Evolutionary conservation across 148 eudicot genomes (phyloP).

Genomic region (Diospyros kaki): DNA sequence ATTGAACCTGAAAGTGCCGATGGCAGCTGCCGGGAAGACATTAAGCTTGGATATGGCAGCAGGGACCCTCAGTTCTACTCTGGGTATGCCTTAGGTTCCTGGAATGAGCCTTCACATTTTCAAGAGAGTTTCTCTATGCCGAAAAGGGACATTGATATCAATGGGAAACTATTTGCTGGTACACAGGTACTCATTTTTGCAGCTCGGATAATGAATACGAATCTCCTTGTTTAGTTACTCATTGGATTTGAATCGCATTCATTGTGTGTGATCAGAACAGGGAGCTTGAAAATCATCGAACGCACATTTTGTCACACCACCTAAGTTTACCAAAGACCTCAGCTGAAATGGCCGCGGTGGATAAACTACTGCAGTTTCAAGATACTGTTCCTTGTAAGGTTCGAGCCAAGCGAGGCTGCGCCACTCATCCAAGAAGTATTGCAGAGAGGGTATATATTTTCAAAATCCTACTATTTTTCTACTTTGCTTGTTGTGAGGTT

Average conservation of each 20-base stretch:
- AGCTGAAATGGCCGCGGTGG: conserved; percentile 59
- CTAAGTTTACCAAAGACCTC: conserved; percentile 76
- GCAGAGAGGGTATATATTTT: conserved; percentile 74
- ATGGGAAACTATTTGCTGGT: conserved; percentile 19
- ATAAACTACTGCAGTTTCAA: conserved; percentile 66
- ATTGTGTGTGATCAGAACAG: conserved; percentile 32
- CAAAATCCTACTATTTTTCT: background rate
- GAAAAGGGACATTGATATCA: conserved; percentile 31
- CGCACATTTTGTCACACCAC: conserved; percentile 58
- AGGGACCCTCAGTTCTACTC: conserved; percentile 33
- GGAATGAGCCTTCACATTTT: conserved; percentile 38
- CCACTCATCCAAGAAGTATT: conserved; percentile 96
- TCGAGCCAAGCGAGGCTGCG: conserved; percentile 93
- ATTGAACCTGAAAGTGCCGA: conserved; percentile 35
- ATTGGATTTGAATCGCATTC: background rate
- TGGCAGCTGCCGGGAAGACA: conserved; percentile 24
- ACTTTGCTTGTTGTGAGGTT: too few relatives aligned
- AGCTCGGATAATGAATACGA: background rate
- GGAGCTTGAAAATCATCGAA: conserved; percentile 30
- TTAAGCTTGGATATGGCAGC: conserved; percentile 26
- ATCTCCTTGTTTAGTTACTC: background rate
- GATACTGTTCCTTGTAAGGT: conserved; percentile 85
- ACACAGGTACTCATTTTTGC: conserved; percentile 32
- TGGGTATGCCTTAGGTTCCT: conserved; percentile 44
- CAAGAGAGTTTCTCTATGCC: conserved; percentile 25